These are phyloP conservation scores for Trichoderma reesei DNA, from an alignment of 495 filamentous ascomycete species.

Conservation along the genomic window DNA sequence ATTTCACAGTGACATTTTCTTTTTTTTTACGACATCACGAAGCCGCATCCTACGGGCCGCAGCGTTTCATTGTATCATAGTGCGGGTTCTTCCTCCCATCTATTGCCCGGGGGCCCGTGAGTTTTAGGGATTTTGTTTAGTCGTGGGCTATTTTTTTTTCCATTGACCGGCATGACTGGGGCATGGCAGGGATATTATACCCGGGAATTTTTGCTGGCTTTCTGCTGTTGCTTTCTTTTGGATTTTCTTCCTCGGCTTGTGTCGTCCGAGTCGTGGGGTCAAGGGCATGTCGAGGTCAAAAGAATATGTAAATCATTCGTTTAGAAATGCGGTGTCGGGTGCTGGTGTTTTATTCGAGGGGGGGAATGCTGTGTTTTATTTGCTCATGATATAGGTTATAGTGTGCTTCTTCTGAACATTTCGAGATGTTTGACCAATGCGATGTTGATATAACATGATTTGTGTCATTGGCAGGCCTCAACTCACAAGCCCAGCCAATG, in stretches of 20 bases:
- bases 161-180: conserved; percentile 1
- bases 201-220: conserved; percentile 1
- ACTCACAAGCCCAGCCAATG: no score
- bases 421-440: no score
- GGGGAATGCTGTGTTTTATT: neutral
- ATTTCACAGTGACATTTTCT: conserved; percentile 8
- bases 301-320: neutral
- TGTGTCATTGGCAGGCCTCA: no score
- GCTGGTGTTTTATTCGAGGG: neutral
- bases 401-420: no score
- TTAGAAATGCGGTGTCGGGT: neutral
- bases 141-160: neutral
- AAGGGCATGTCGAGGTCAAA: neutral
- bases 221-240: neutral
- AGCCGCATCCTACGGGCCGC: conserved; percentile 3
- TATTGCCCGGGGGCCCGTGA: neutral
- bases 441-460: no score
- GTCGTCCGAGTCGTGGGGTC: neutral
- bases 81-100: neutral
- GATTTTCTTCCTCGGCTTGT: neutral
- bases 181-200: conserved; percentile 1
- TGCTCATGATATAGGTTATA: neutral
- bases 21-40: conserved; percentile 6
- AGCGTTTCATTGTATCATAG: conserved; percentile 8
- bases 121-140: neutral